Conservation (phyloP, 441 rosid species). For the Erodium texanum region DNA sequence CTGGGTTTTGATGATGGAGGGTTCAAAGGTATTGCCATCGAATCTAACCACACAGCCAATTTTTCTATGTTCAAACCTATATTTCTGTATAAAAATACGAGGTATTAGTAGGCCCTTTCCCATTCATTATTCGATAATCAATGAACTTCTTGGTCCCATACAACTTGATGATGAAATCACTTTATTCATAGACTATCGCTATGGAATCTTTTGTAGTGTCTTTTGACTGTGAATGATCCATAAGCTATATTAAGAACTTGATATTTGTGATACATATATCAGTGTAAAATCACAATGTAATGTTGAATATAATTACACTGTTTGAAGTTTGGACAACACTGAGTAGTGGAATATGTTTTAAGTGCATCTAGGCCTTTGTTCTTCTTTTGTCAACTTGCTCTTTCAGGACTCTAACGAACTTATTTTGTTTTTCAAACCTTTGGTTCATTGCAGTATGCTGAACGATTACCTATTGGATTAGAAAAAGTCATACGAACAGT, state of each 20-base stretch:
- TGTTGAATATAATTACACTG: no score
- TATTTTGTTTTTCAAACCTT: slow-evolving; percentile 15
- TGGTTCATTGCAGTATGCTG: slow-evolving; percentile 62
- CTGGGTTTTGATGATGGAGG: slow-evolving; percentile 81
- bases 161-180: no score
- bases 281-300: no score
- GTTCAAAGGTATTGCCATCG: slow-evolving; percentile 54
- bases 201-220: no score
- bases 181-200: no score
- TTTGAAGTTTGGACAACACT: background rate
- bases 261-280: no score
- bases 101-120: background rate
- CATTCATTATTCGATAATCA: no score
- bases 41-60: background rate
- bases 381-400: background rate
- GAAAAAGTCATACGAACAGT: slow-evolving; percentile 82
- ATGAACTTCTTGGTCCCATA: no score
- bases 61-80: background rate
- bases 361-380: slow-evolving; percentile 16
- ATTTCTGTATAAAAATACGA: background rate
- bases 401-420: background rate
- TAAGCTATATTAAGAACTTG: no score
- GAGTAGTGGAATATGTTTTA: background rate
- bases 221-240: no score
- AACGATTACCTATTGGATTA: slow-evolving; percentile 81